These are phyloP conservation scores for Millerozyma miso DNA, from an alignment of 805 yeast genomes.

Conservation along the genomic window DNA sequence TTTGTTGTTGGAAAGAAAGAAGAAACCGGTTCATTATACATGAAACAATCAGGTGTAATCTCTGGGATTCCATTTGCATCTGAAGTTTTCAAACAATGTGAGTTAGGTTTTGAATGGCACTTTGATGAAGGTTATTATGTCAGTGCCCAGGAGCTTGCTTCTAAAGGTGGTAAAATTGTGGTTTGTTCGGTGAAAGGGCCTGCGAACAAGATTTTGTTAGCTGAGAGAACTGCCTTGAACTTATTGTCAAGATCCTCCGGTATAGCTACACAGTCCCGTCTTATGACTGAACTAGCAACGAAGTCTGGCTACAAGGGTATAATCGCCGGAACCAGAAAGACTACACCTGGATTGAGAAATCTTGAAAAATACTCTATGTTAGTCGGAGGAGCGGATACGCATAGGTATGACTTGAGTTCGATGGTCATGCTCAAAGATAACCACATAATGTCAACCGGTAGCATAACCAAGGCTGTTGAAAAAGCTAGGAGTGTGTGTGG, in stretches of 20 bases:
- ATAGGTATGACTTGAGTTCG: slow-evolving; percentile 82
- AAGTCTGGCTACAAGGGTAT: slow-evolving; percentile 69
- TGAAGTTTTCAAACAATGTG: slow-evolving; percentile 78
- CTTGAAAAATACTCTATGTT: slow-evolving; percentile 92
- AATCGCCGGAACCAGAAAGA: slow-evolving; percentile 94
- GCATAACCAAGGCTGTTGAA: slow-evolving; percentile 77
- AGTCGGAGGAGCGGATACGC: slow-evolving; percentile 92
- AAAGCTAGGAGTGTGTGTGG: slow-evolving; percentile 82
- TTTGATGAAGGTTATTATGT: slow-evolving; percentile 61
- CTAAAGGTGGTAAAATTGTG: slow-evolving; percentile 49
- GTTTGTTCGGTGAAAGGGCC: slow-evolving; percentile 81
- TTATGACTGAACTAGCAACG: slow-evolving; percentile 58
- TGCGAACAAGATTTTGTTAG: slow-evolving; percentile 70
- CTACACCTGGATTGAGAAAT: slow-evolving; percentile 92
- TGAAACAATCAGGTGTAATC: slow-evolving; percentile 76
- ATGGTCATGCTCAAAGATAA: slow-evolving; percentile 97
- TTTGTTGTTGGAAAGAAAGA: slow-evolving; percentile 79
- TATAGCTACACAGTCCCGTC: slow-evolving; percentile 69
- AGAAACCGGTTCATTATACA: slow-evolving; percentile 72
- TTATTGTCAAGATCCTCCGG: slow-evolving; percentile 82
- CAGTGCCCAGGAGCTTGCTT: slow-evolving; percentile 39
- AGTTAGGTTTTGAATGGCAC: slow-evolving; percentile 67
- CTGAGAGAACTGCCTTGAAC: slow-evolving; percentile 85
- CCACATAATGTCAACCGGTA: slow-evolving; percentile 90
- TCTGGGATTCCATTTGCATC: slow-evolving; percentile 87